These are phyloP conservation scores for Ceratobasidium sp. DNA, from an alignment of 1,284 basidiomycete genomes.

Conservation along the genomic window DNA sequence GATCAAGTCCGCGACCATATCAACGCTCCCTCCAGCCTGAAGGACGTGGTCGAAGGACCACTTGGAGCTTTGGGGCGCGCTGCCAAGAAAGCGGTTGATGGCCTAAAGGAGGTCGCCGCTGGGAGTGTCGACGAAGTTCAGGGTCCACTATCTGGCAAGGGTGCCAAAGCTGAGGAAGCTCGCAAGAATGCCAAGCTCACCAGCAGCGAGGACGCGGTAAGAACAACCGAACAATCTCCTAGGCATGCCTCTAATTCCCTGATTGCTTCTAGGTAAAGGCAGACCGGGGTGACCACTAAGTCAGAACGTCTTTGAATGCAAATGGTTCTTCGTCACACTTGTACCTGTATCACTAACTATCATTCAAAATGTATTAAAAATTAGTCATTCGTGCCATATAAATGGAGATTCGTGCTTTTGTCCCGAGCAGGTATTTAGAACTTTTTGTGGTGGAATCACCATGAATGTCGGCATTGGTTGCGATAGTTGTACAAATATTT, in stretches of 20 bases:
- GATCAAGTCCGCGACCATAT: conserved; percentile 36
- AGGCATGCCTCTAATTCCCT: neutral
- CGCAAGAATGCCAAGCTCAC: neutral
- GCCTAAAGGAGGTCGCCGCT: conserved; percentile 12
- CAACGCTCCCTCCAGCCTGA: conserved; percentile 28
- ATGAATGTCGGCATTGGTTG: neutral
- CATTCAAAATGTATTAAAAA: conserved; percentile 10
- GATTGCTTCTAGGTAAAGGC: conserved; percentile 17
- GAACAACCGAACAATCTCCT: neutral
- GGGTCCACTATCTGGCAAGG: conserved; percentile 29
- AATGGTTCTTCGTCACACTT: neutral
- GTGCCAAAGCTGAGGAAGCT: conserved; percentile 31
- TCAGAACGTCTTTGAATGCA: neutral
- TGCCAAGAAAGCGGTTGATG: conserved; percentile 15
- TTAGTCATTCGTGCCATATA: neutral
- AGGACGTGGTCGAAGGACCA: conserved; percentile 29
- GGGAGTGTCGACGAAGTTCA: conserved; percentile 18
- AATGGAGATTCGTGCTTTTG: no score
- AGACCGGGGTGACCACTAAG: conserved; percentile 10
- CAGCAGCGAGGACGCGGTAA: conserved; percentile 17
- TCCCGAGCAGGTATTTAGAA: no score
- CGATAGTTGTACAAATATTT: neutral
- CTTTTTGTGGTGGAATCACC: neutral
- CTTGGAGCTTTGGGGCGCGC: conserved; percentile 9
- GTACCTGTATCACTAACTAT: conserved; percentile 20